phyloP scores from a whole-genome alignment of 73 alveolate genomes.

The Paraurostyla sp. region DNA sequence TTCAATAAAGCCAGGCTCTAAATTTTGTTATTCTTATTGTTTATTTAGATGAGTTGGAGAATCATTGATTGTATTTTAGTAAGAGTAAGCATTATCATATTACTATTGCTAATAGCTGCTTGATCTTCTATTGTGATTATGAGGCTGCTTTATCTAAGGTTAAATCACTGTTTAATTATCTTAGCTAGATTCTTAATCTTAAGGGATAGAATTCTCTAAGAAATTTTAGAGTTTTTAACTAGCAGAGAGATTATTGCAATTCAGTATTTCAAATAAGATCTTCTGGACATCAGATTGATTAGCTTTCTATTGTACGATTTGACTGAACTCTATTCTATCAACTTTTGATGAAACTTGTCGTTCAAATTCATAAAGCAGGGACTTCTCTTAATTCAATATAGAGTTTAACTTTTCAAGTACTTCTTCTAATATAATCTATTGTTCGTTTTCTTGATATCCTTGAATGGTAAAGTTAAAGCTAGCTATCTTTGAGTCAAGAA shows the following conservation, averaged over 20 bases:
- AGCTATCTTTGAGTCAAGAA: background rate
- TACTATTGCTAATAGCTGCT: too few relatives aligned
- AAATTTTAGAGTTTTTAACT: slow-evolving; percentile 31
- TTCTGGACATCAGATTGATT: slow-evolving; percentile 47
- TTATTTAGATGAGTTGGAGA: too few relatives aligned
- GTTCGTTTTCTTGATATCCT: slow-evolving; percentile 5
- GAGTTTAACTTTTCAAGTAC: slow-evolving; percentile 9
- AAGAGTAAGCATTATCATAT: too few relatives aligned
- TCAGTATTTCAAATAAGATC: slow-evolving; percentile 31
- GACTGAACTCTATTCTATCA: slow-evolving; percentile 60
- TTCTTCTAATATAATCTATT: slow-evolving; percentile 3
- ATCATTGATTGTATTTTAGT: too few relatives aligned
- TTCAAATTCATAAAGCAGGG: slow-evolving; percentile 42
- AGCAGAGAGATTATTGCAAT: slow-evolving; percentile 44
- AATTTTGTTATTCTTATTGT: slow-evolving; percentile 18
- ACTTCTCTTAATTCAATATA: background rate
- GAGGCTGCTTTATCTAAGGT: background rate
- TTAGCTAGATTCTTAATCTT: slow-evolving; percentile 33
- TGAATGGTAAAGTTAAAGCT: slow-evolving; percentile 7
- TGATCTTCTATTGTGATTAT: background rate
- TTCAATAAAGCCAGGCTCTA: background rate
- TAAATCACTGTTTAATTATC: background rate
- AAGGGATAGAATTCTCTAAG: slow-evolving; percentile 25
- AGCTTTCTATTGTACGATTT: slow-evolving; percentile 47
- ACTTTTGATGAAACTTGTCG: slow-evolving; percentile 48